phyloP scores from a whole-genome alignment of 139 green algal genomes.

The Limnomonas spitsbergensis region DNA sequence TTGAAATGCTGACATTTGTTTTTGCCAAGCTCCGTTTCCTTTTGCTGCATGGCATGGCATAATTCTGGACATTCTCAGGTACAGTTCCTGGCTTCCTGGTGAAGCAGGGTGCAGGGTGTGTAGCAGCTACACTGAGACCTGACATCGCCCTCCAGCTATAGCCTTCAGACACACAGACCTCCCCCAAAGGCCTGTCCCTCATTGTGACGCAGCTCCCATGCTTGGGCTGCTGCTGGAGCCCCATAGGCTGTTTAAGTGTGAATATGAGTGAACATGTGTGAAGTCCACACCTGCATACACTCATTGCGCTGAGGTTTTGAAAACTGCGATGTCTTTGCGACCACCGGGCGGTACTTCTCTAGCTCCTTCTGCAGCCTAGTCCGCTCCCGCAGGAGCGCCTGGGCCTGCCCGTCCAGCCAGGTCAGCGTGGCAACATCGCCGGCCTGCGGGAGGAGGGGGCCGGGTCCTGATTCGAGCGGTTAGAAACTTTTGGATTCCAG shows the following conservation, averaged over 20 bases:
- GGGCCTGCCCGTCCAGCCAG: background rate
- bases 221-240: background rate
- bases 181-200: background rate
- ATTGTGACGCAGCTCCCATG: background rate
- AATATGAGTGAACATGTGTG: background rate
- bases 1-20: no score
- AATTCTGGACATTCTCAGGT: no score
- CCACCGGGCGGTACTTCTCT: slow-evolving; percentile 6
- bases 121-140: no score
- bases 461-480: no score
- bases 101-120: no score
- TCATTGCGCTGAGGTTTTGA: background rate
- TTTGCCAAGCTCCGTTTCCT: no score
- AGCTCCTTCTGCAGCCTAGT: slow-evolving; percentile 1
- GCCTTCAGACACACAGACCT: background rate
- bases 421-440: slow-evolving; percentile 3
- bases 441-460: background rate
- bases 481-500: no score
- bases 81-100: no score
- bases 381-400: background rate
- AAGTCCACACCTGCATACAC: background rate
- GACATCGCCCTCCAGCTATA: no score
- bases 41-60: no score
- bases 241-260: background rate
- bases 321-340: background rate